Percentiles rank a stretch among this genome's conserved stretches.
These are phyloP conservation scores for Paracorniculantispora psalliotae DNA, from an alignment of 2,329 filamentous ascomycete species.

Conservation along the genomic window DNA sequence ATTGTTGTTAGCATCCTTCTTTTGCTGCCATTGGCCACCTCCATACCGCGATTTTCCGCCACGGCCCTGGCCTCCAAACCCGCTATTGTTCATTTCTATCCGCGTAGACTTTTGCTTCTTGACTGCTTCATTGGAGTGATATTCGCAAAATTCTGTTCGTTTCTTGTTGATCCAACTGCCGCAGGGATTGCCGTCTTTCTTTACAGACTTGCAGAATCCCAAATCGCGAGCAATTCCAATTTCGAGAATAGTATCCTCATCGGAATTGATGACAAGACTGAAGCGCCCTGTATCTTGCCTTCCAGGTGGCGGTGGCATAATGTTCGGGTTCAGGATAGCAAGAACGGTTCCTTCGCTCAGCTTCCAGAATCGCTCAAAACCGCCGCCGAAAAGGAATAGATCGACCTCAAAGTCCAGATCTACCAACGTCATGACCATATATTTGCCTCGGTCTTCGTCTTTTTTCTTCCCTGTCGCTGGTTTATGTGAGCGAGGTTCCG, in stretches of 20 bases:
- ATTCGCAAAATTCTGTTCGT: slow-evolving; percentile 88
- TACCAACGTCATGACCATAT: slow-evolving; percentile 85
- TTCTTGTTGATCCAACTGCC: slow-evolving; percentile 81
- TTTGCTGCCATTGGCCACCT: slow-evolving; percentile 19
- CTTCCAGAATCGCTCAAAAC: slow-evolving; percentile 91
- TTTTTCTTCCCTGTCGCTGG: slow-evolving; percentile 37
- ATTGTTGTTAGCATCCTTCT: slow-evolving; percentile 28
- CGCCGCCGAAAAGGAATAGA: slow-evolving; percentile 84
- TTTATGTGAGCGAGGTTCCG: slow-evolving; percentile 64
- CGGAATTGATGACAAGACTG: slow-evolving; percentile 77
- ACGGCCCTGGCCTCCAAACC: slow-evolving; percentile 35
- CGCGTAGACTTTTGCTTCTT: slow-evolving; percentile 60
- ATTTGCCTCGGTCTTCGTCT: slow-evolving; percentile 66
- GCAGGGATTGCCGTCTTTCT: slow-evolving; percentile 79
- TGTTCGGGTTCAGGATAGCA: slow-evolving; percentile 83
- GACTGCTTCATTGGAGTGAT: slow-evolving; percentile 78
- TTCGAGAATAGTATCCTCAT: slow-evolving; percentile 84
- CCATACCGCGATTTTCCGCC: slow-evolving; percentile 17
- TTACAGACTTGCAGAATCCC: slow-evolving; percentile 79
- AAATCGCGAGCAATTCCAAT: slow-evolving; percentile 80
- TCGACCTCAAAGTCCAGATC: slow-evolving; percentile 90
- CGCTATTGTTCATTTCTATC: slow-evolving; percentile 74
- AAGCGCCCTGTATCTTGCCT: slow-evolving; percentile 77
- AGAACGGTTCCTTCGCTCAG: slow-evolving; percentile 86
- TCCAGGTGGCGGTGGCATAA: slow-evolving; percentile 79